Percentiles rank a stretch among this genome's conserved stretches.
These are phyloP conservation scores for Metroxylon sagu DNA, from an alignment of 176 grass and related monocot species.

Conservation along the genomic window DNA sequence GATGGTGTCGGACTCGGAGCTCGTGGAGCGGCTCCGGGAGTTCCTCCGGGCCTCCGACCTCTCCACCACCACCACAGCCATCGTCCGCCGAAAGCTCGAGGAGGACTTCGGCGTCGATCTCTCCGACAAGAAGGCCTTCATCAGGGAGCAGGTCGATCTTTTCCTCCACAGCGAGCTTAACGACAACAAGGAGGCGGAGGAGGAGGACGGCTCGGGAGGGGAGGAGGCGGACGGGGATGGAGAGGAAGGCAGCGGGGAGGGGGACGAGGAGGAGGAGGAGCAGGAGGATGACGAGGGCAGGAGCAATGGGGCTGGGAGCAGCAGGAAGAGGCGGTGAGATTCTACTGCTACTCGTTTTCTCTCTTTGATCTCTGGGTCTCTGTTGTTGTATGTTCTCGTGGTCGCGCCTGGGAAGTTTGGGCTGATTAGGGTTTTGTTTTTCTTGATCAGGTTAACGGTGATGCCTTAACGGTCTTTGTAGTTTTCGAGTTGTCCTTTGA, in stretches of 20 bases:
- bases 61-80: constrained; percentile 66
- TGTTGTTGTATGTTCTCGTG: no score
- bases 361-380: no score
- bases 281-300: constrained; percentile 24
- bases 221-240: constrained; percentile 20
- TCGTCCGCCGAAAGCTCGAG: constrained; percentile 80
- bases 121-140: constrained; percentile 86
- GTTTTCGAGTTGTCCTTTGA: no score
- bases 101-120: constrained; percentile 83
- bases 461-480: no score
- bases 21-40: constrained; percentile 70
- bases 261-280: background rate
- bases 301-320: constrained; percentile 13
- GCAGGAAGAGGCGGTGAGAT: background rate
- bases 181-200: constrained; percentile 19
- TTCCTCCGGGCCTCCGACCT: constrained; percentile 85
- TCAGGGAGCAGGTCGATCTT: constrained; percentile 90
- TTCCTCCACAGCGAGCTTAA: constrained; percentile 46
- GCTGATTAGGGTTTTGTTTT: no score
- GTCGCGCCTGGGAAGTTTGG: no score
- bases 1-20: constrained; percentile 90
- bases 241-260: constrained; percentile 3
- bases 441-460: no score
- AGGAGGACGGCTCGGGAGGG: constrained; percentile 13
- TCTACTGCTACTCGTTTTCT: no score